Evolutionary conservation across 345 rosid species (phyloP).

Genomic region (Arabis hirsuta): DNA sequence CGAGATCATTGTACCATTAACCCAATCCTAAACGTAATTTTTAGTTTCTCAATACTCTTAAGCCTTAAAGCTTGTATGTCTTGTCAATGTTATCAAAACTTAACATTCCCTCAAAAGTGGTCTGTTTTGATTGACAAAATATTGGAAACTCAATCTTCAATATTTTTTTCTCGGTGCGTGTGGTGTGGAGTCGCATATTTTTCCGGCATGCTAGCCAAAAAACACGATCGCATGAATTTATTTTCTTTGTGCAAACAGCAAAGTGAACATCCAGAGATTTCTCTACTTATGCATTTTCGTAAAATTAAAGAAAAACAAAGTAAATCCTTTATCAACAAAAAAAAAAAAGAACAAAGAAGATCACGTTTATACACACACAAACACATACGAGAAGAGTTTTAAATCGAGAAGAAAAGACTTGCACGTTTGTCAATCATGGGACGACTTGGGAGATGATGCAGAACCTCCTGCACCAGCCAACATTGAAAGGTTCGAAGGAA

Average conservation of each 20-base stretch:
- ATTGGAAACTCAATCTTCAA: neutral
- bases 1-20: neutral
- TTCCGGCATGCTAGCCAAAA: conserved; percentile 7
- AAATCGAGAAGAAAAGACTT: neutral
- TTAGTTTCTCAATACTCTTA: neutral
- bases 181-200: neutral
- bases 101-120: neutral
- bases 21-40: neutral
- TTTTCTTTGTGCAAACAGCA: conserved; percentile 5
- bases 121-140: neutral
- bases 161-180: neutral
- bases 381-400: conserved; percentile 8
- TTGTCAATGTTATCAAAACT: neutral
- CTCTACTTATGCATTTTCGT: conserved; percentile 22
- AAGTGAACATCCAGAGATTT: conserved; percentile 19
- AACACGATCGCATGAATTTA: conserved; percentile 1
- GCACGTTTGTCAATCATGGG: neutral
- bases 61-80: neutral
- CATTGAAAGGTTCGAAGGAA: conserved; percentile 63
- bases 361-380: conserved; percentile 24
- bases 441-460: conserved; percentile 23
- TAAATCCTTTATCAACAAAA: neutral
- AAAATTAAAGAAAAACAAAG: neutral
- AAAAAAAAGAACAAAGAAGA: neutral
- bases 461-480: conserved; percentile 45